Evolutionary conservation across 177 flowering plant species (phyloP).

Genomic region (Vitis hybrid): DNA sequence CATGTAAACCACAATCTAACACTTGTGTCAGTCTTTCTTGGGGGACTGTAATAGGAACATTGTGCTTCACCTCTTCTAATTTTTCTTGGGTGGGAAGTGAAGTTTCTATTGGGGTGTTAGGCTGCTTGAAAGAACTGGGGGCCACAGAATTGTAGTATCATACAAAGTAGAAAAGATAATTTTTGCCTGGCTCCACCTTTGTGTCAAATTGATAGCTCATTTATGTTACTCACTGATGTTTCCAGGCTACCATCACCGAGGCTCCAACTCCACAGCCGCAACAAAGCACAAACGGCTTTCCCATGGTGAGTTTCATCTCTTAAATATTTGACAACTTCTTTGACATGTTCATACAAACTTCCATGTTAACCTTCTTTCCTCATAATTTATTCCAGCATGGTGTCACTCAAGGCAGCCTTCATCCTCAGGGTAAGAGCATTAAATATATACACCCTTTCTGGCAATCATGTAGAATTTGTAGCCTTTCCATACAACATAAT

Average conservation of each 20-base stretch:
- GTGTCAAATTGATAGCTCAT: no score
- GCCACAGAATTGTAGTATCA: no score
- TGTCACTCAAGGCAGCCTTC: slow-evolving; percentile 51
- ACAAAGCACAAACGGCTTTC: slow-evolving; percentile 5
- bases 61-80: no score
- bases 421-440: slow-evolving; percentile 41
- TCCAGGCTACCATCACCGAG: slow-evolving; percentile 19
- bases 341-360: background rate
- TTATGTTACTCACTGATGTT: background rate
- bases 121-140: no score
- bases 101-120: no score
- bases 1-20: background rate
- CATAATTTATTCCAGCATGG: slow-evolving; percentile 34
- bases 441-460: no score
- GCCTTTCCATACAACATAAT: background rate
- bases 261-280: slow-evolving; percentile 37
- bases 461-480: background rate
- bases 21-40: no score
- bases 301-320: slow-evolving; percentile 22
- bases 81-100: no score
- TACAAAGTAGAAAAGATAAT: no score
- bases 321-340: background rate
- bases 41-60: no score
- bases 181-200: no score
- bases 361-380: background rate